phyloP scores from a whole-genome alignment of 129 eudicot species.

The Saposhnikovia divaricata region DNA sequence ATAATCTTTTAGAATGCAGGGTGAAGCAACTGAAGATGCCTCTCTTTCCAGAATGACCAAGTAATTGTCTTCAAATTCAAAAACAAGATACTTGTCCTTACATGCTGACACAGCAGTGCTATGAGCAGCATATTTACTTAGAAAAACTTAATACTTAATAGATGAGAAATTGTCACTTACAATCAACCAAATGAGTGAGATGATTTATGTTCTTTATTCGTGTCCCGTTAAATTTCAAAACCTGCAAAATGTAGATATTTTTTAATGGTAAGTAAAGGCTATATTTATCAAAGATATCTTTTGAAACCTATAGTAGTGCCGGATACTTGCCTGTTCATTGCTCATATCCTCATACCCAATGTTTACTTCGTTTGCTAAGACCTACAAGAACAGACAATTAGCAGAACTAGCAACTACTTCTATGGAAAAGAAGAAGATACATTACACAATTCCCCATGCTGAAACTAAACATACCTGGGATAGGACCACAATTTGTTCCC shows the following conservation, averaged over 20 bases:
- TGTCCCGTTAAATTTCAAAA: constrained; percentile 76
- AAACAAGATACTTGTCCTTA: constrained; percentile 67
- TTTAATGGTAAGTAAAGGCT: background rate
- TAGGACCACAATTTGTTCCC: constrained; percentile 85
- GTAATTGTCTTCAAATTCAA: constrained; percentile 89
- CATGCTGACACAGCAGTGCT: constrained; percentile 43
- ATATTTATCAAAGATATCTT: background rate
- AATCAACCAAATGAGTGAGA: constrained; percentile 81
- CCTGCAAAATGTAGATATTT: constrained; percentile 32
- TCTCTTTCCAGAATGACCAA: constrained; percentile 68
- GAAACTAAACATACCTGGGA: constrained; percentile 55
- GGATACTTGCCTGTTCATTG: constrained; percentile 74
- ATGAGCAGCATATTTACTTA: constrained; percentile 1
- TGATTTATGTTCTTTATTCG: constrained; percentile 80
- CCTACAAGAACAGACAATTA: constrained; percentile 31
- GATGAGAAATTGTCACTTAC: constrained; percentile 42
- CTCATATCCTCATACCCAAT: constrained; percentile 92
- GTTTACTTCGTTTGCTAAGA: constrained; percentile 86
- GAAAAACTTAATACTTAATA: background rate
- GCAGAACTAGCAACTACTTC: background rate
- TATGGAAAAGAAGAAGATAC: background rate
- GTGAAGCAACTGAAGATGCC: constrained; percentile 58
- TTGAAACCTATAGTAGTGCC: background rate
- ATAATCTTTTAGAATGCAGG: constrained; percentile 61
- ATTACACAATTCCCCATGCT: background rate